Evolutionary conservation across 108 stramenopile genomes (phyloP).

Genomic region (Cylindrotheca fusiformis): DNA sequence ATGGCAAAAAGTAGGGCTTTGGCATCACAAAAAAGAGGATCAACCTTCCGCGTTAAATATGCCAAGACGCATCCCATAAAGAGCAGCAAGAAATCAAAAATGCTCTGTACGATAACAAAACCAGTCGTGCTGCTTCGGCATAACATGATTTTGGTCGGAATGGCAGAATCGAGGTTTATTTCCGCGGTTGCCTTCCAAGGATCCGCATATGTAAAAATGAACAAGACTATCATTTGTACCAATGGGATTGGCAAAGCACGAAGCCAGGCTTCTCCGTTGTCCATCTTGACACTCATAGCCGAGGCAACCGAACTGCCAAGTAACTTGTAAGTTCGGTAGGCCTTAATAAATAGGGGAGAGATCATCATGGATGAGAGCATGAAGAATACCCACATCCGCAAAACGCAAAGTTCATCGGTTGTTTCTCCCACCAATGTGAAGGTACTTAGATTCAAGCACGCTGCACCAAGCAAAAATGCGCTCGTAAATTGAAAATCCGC

Average conservation of each 20-base stretch:
- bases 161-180: conserved; percentile 15
- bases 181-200: conserved; percentile 18
- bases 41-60: conserved; percentile 39
- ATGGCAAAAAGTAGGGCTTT: conserved; percentile 47
- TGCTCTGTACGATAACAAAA: conserved; percentile 10
- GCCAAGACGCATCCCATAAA: conserved; percentile 40
- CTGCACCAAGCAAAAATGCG: conserved; percentile 42
- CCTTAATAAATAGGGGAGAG: conserved; percentile 43
- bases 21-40: conserved; percentile 28
- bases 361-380: conserved; percentile 30
- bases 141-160: conserved; percentile 10
- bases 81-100: conserved; percentile 27
- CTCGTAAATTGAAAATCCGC: conserved; percentile 48
- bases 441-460: conserved; percentile 33
- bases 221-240: conserved; percentile 24
- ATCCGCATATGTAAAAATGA: conserved; percentile 42
- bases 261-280: conserved; percentile 19
- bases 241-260: conserved; percentile 33
- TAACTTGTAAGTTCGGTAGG: conserved; percentile 40
- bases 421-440: conserved; percentile 33
- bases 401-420: conserved; percentile 30
- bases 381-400: conserved; percentile 47
- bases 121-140: conserved; percentile 26
- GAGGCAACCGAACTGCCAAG: conserved; percentile 16
- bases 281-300: conserved; percentile 13